Percentiles rank a stretch among this genome's conserved stretches.
These are phyloP conservation scores for Talaromyces pinophilus DNA, from an alignment of 2,329 filamentous ascomycete species.

Conservation along the genomic window DNA sequence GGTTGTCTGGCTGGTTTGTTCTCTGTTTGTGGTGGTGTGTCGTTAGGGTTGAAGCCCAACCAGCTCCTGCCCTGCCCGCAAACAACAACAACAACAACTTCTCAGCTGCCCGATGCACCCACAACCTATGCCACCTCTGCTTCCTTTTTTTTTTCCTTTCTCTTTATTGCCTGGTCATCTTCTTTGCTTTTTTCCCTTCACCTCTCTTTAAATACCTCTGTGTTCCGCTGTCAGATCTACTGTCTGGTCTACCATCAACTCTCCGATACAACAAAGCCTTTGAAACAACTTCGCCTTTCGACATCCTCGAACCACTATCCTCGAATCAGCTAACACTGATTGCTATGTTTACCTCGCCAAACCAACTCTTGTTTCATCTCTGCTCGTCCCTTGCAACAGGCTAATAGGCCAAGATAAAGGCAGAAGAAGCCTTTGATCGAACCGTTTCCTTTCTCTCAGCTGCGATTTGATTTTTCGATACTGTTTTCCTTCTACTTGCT, in stretches of 20 bases:
- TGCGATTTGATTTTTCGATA: background rate
- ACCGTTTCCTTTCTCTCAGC: background rate
- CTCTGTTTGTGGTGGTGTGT: background rate
- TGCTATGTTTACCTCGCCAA: slow-evolving; percentile 29
- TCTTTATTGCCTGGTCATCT: background rate
- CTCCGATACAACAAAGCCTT: slow-evolving; percentile 1
- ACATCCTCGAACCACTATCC: slow-evolving; percentile 11
- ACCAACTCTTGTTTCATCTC: slow-evolving; percentile 26
- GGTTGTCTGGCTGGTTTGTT: background rate
- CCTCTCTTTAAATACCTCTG: slow-evolving; percentile 12
- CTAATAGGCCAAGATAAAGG: slow-evolving; percentile 24
- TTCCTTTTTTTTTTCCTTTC: background rate
- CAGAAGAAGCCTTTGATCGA: slow-evolving; percentile 9
- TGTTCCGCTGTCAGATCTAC: background rate
- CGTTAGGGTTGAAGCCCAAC: slow-evolving; percentile 20
- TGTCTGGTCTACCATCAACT: background rate
- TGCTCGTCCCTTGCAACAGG: slow-evolving; percentile 29
- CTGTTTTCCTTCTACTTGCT: slow-evolving; percentile 3
- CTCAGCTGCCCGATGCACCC: slow-evolving; percentile 19
- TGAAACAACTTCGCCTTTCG: background rate
- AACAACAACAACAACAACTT: background rate
- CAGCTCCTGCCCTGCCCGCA: slow-evolving; percentile 8
- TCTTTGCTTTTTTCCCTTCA: background rate
- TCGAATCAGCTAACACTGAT: slow-evolving; percentile 28
- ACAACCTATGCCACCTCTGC: background rate